Percentiles rank a stretch among this genome's conserved stretches.
These are phyloP conservation scores for Lachancea thermotolerans DNA, from an alignment of 805 yeast genomes.

Conservation along the genomic window DNA sequence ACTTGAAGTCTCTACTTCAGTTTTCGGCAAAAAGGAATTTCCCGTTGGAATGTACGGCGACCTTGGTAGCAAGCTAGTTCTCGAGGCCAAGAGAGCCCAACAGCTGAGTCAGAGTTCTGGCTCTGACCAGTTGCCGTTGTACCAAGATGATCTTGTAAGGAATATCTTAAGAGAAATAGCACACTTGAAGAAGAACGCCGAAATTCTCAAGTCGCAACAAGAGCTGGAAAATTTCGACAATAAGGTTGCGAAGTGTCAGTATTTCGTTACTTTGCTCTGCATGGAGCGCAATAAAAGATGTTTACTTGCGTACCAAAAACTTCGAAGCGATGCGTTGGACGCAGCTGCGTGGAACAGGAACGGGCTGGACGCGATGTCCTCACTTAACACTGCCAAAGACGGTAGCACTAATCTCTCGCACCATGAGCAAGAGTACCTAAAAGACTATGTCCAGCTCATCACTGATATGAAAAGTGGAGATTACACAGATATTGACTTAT, in stretches of 20 bases:
- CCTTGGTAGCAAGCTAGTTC: constrained; percentile 68
- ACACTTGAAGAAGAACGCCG: constrained; percentile 54
- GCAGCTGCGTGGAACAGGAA: constrained; percentile 65
- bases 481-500: constrained; percentile 74
- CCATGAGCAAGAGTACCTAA: constrained; percentile 71
- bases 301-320: constrained; percentile 71
- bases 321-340: constrained; percentile 61
- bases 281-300: constrained; percentile 89
- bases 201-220: constrained; percentile 35
- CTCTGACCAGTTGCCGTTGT: constrained; percentile 42
- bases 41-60: constrained; percentile 73
- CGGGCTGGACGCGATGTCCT: constrained; percentile 35
- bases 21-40: no score
- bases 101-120: constrained; percentile 39
- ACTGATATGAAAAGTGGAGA: constrained; percentile 67
- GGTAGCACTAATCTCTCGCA: constrained; percentile 44
- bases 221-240: constrained; percentile 26
- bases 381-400: constrained; percentile 20
- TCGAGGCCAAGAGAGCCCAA: constrained; percentile 77
- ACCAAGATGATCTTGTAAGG: constrained; percentile 64
- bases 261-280: constrained; percentile 52
- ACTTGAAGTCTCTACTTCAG: no score
- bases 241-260: constrained; percentile 52
- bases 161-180: constrained; percentile 64
- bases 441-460: constrained; percentile 61